phyloP scores from a whole-genome alignment of 345 rosid genomes.

The Balakata baccata region DNA sequence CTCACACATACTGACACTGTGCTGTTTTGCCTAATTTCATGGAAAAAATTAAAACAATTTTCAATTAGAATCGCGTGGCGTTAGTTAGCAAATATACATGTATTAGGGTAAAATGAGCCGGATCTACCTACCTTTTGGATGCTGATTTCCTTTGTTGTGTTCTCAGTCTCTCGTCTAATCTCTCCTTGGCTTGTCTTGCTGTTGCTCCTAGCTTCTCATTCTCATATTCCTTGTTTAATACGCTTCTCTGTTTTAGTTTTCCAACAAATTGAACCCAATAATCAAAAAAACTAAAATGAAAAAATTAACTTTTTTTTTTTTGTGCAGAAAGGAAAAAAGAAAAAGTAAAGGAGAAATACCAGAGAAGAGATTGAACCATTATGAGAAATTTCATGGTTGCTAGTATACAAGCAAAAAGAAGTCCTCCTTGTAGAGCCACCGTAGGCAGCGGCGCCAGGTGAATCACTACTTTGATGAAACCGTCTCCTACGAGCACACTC shows the following conservation, averaged over 20 bases:
- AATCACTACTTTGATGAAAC: conserved; percentile 53
- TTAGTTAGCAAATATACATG: not conserved
- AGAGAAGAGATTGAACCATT: conserved; percentile 27
- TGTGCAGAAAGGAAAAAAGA: too few relatives aligned
- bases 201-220: conserved; percentile 59
- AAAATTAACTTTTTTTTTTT: not conserved
- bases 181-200: conserved; percentile 81
- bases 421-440: conserved; percentile 44
- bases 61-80: not conserved
- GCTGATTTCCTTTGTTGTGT: conserved; percentile 39
- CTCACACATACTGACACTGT: not conserved
- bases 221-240: conserved; percentile 25
- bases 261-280: not conserved
- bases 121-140: conserved; percentile 45
- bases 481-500: conserved; percentile 78
- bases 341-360: conserved; percentile 21
- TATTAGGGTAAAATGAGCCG: not conserved
- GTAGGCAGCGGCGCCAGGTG: conserved; percentile 24
- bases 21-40: not conserved
- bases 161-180: conserved; percentile 63
- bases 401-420: conserved; percentile 55
- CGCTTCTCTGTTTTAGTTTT: conserved; percentile 29
- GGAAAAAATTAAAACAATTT: not conserved
- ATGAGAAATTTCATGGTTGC: conserved; percentile 45
- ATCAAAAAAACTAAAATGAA: not conserved